Percentiles rank a stretch among this genome's conserved stretches.
phyloP scores from a whole-genome alignment of 2,329 filamentous ascomycete genomes.

The Rugonectria rugulosa region DNA sequence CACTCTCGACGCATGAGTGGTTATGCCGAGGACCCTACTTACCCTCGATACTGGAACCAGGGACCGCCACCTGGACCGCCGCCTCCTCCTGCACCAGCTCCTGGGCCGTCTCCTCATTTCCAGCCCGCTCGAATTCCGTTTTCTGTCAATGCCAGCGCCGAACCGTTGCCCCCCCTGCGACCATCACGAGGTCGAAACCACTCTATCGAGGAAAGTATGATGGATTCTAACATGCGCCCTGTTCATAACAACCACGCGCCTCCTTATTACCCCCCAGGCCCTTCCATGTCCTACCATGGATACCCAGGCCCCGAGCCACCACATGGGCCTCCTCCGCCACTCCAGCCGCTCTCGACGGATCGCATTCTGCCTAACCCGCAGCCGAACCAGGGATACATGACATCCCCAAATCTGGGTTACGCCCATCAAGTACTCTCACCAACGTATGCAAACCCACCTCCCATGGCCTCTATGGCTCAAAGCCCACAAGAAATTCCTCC shows the following conservation, averaged over 20 bases:
- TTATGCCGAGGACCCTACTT: constrained; percentile 43
- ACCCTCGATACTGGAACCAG: constrained; percentile 47
- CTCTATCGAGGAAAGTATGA: constrained; percentile 44
- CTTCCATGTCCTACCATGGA: constrained; percentile 42
- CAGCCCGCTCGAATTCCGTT: constrained; percentile 44
- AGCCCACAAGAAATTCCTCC: constrained; percentile 46
- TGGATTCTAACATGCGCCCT: constrained; percentile 44
- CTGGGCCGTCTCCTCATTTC: constrained; percentile 36
- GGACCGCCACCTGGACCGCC: constrained; percentile 40
- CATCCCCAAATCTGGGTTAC: constrained; percentile 44
- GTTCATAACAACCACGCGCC: constrained; percentile 33
- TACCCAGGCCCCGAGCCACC: constrained; percentile 43
- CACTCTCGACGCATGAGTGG: constrained; percentile 42
- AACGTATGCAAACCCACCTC: constrained; percentile 44
- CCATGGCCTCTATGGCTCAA: constrained; percentile 44
- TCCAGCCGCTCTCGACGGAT: constrained; percentile 42
- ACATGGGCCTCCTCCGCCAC: constrained; percentile 33
- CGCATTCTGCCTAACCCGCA: constrained; percentile 47
- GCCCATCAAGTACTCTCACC: constrained; percentile 46
- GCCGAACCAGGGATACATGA: constrained; percentile 44
- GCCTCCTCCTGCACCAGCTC: constrained; percentile 32
- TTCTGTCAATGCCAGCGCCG: constrained; percentile 44
- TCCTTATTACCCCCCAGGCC: constrained; percentile 43
- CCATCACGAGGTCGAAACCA: constrained; percentile 47
- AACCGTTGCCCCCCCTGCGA: constrained; percentile 49